These are phyloP conservation scores for Mayamaea pseudoterrestris DNA, from an alignment of 108 stramenopile genomes.

Conservation along the genomic window DNA sequence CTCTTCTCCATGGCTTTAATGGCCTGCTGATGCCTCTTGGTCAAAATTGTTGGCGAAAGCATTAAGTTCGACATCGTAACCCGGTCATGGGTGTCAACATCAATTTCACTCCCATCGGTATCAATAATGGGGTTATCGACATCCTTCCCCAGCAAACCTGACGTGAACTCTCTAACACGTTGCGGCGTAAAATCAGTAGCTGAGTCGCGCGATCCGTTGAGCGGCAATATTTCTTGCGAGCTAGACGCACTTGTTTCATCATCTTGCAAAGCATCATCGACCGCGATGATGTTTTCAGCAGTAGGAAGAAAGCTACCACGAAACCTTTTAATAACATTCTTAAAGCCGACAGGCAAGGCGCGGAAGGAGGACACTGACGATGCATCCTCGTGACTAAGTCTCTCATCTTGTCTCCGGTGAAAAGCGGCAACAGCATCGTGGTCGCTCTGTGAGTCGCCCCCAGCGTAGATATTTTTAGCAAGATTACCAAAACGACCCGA, in stretches of 20 bases:
- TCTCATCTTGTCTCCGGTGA: conserved; percentile 15
- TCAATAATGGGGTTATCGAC: conserved; percentile 47
- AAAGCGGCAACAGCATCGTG: conserved; percentile 24
- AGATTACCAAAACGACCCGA: not conserved
- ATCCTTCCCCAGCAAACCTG: conserved; percentile 3
- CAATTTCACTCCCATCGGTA: conserved; percentile 42
- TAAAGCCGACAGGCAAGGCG: conserved; percentile 21
- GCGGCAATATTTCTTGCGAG: not conserved
- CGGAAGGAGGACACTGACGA: conserved; percentile 28
- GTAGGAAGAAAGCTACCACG: conserved; percentile 6
- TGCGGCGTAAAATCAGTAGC: not conserved
- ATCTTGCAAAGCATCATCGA: not conserved
- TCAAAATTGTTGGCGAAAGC: conserved; percentile 69
- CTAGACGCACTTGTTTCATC: not conserved
- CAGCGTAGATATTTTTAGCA: not conserved
- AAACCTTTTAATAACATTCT: conserved; percentile 19
- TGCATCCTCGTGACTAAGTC: conserved; percentile 8
- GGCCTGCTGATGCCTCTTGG: conserved; percentile 70
- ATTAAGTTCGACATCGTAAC: conserved; percentile 30
- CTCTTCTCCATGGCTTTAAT: conserved; percentile 56
- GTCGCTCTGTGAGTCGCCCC: not conserved
- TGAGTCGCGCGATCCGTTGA: not conserved
- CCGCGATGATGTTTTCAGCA: not conserved
- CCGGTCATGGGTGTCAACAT: conserved; percentile 10
- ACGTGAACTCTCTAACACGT: conserved; percentile 3